Conservation (phyloP, 2,329 filamentous ascomycete genomes). For the Paraphaeosphaeria minitans region DNA sequence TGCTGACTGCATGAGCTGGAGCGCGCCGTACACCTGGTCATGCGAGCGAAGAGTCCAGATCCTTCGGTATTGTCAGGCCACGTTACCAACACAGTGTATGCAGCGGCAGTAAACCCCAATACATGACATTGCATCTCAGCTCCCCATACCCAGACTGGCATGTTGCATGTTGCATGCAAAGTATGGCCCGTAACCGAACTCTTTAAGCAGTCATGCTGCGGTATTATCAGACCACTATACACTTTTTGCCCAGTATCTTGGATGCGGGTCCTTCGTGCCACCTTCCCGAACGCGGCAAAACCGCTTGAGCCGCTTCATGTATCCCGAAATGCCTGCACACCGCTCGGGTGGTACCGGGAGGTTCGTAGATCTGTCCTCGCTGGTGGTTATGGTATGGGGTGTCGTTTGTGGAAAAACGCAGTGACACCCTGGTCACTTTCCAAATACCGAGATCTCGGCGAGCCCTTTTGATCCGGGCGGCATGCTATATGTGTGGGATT, state of each 20-base stretch:
- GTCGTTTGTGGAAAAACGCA: not conserved
- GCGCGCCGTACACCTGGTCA: constrained; percentile 4
- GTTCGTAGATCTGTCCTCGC: too few relatives aligned
- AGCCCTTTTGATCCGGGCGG: not conserved
- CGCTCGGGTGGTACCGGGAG: too few relatives aligned
- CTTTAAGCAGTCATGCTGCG: not conserved
- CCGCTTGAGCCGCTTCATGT: not conserved
- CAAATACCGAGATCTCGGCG: not conserved
- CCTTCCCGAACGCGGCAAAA: not conserved
- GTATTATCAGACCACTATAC: constrained; percentile 13
- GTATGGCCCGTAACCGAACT: not conserved
- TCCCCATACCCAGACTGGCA: not conserved
- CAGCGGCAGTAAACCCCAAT: not conserved
- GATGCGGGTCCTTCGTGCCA: not conserved
- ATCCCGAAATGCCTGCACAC: not conserved
- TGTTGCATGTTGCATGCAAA: not conserved
- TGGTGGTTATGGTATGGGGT: too few relatives aligned
- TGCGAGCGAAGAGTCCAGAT: not conserved
- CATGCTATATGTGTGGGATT: constrained; percentile 1
- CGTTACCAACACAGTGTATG: not conserved
- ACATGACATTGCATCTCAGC: not conserved
- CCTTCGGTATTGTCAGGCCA: constrained; percentile 3
- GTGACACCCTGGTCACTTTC: not conserved
- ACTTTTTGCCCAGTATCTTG: constrained; percentile 5
- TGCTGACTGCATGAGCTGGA: too few relatives aligned